Percentiles rank a stretch among this genome's conserved stretches.
These are phyloP conservation scores for Rhizopogon roseolus DNA, from an alignment of 768 basidiomycete genomes.

Conservation along the genomic window DNA sequence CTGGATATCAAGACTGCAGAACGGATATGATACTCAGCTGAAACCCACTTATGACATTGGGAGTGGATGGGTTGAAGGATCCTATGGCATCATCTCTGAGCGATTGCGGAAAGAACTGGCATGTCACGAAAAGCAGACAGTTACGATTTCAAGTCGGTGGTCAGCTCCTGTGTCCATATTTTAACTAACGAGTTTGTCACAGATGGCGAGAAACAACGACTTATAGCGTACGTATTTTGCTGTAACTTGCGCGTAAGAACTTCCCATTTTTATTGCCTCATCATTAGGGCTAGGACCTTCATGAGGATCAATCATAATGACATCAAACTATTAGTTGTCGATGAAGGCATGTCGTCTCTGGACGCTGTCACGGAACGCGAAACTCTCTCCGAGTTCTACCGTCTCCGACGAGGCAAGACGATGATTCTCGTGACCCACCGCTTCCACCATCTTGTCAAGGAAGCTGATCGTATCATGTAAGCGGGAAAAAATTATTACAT, in stretches of 20 bases:
- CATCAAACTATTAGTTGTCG: conserved; percentile 45
- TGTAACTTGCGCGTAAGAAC: background rate
- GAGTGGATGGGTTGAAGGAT: conserved; percentile 16
- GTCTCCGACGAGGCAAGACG: conserved; percentile 41
- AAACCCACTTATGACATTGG: conserved; percentile 14
- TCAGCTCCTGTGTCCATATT: conserved; percentile 1
- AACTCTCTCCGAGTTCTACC: conserved; percentile 37
- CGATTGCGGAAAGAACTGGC: conserved; percentile 15
- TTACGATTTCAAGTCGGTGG: conserved; percentile 18
- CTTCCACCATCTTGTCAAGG: conserved; percentile 42
- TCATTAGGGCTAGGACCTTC: conserved; percentile 39
- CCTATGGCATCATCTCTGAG: conserved; percentile 14
- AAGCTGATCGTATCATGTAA: conserved; percentile 51
- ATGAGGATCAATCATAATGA: conserved; percentile 30
- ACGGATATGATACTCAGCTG: conserved; percentile 28
- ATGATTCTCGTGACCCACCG: conserved; percentile 54
- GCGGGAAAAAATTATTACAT: conserved; percentile 12
- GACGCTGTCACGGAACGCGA: conserved; percentile 51
- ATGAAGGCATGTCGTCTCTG: conserved; percentile 55
- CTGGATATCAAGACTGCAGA: conserved; percentile 30
- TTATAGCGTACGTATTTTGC: conserved; percentile 39
- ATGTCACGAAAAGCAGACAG: conserved; percentile 15
- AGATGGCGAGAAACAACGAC: conserved; percentile 44
- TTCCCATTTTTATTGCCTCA: background rate
- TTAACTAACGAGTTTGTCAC: background rate